A percentile compares a stretch with the other conserved stretches of the same genome.
Evolutionary conservation across 1,284 basidiomycete genomes (phyloP).

Genomic region (Boletus sp.): DNA sequence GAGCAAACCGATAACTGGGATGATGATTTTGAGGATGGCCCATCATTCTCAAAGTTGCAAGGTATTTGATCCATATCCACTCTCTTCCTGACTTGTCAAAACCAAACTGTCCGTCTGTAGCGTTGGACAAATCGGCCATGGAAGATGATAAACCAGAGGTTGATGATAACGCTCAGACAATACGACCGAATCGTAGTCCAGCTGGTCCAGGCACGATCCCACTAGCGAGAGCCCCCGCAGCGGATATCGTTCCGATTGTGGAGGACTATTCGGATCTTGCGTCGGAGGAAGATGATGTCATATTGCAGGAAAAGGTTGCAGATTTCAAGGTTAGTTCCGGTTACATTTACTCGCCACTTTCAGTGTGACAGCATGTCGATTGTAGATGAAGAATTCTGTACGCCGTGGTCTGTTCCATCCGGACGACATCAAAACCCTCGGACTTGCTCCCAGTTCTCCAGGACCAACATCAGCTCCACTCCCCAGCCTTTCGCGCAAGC

Average conservation of each 20-base stretch:
- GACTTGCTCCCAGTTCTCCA: conserved; percentile 45
- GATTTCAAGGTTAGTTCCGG: conserved; percentile 65
- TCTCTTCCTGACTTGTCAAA: not conserved
- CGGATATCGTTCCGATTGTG: conserved; percentile 59
- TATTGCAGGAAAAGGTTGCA: conserved; percentile 71
- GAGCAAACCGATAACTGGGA: conserved; percentile 96
- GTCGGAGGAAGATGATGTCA: conserved; percentile 67
- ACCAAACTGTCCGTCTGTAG: conserved; percentile 32
- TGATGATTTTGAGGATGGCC: conserved; percentile 93
- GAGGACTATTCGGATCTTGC: conserved; percentile 91
- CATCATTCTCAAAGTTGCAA: conserved; percentile 81
- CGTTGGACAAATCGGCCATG: conserved; percentile 53
- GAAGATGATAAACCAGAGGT: conserved; percentile 63
- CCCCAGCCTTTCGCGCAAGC: conserved; percentile 43
- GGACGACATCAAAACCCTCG: conserved; percentile 77
- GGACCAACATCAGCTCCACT: conserved; percentile 64
- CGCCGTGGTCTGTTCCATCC: conserved; percentile 80
- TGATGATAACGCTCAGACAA: conserved; percentile 75
- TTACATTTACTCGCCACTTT: too few species aligned
- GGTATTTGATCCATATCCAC: conserved; percentile 38
- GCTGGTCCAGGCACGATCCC: conserved; percentile 46
- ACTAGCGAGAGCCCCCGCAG: conserved; percentile 56
- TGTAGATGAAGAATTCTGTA: conserved; percentile 65
- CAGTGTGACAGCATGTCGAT: not conserved
- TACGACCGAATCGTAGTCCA: conserved; percentile 68